phyloP scores from a whole-genome alignment of 768 basidiomycete genomes.

The Auricularia cornea region DNA sequence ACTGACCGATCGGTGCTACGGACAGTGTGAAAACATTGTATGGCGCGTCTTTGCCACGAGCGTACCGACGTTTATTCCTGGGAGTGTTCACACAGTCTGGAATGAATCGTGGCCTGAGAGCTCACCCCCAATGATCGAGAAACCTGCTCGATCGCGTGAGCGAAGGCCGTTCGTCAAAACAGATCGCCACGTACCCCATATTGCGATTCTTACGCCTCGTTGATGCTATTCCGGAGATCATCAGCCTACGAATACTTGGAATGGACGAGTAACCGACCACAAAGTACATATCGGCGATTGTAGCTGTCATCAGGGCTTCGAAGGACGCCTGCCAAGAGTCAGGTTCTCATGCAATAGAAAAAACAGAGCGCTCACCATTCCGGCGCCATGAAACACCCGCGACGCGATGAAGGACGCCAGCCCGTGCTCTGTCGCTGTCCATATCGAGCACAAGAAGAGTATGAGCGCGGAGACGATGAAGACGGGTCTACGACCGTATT shows the following conservation, averaged over 20 bases:
- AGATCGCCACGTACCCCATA: conserved; percentile 34
- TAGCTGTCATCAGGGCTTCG: conserved; percentile 13
- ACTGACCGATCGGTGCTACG: too few species aligned
- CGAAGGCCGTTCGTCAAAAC: too few species aligned
- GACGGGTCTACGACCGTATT: conserved; percentile 39
- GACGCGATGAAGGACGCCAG: conserved; percentile 35
- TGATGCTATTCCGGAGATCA: conserved; percentile 27
- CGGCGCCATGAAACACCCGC: conserved; percentile 38
- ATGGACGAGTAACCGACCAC: neutral
- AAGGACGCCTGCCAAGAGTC: conserved; percentile 12
- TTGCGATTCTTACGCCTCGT: conserved; percentile 33
- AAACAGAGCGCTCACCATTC: conserved; percentile 28
- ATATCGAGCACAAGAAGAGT: conserved; percentile 38
- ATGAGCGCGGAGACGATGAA: conserved; percentile 33
- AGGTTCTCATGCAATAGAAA: neutral
- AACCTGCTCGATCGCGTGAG: too few species aligned
- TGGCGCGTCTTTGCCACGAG: too few species aligned
- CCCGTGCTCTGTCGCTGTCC: conserved; percentile 36
- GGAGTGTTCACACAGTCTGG: too few species aligned
- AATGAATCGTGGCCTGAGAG: too few species aligned
- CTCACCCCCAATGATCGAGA: too few species aligned
- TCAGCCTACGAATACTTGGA: neutral
- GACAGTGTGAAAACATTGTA: too few species aligned
- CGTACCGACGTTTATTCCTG: too few species aligned
- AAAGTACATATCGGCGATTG: conserved; percentile 11